These are phyloP conservation scores for Rachicladosporium sp. DNA, from an alignment of 2,329 filamentous ascomycete genomes.

Conservation along the genomic window DNA sequence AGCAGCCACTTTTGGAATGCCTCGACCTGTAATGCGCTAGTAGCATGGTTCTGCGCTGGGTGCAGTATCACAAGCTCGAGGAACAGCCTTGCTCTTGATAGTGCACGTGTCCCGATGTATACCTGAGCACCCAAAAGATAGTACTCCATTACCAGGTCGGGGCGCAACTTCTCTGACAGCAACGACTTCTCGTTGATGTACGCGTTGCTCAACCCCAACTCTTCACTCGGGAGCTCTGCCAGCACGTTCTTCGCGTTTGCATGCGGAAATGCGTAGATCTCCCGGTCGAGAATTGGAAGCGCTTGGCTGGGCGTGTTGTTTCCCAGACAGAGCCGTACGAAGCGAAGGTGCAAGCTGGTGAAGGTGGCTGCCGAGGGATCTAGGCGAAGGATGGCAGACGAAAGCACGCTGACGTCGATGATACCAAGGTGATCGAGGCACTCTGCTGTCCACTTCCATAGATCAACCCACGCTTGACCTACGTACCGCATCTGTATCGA, in stretches of 20 bases:
- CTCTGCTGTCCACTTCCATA: slow-evolving; percentile 27
- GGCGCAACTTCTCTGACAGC: slow-evolving; percentile 43
- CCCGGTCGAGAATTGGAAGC: slow-evolving; percentile 50
- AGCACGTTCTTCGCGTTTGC: slow-evolving; percentile 22
- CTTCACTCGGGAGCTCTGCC: slow-evolving; percentile 28
- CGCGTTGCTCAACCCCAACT: slow-evolving; percentile 32
- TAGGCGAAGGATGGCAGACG: slow-evolving; percentile 48
- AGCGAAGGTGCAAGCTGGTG: slow-evolving; percentile 48
- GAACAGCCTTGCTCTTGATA: slow-evolving; percentile 31
- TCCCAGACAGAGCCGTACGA: slow-evolving; percentile 46
- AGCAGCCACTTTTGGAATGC: slow-evolving; percentile 89
- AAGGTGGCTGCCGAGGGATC: slow-evolving; percentile 56
- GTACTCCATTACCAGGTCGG: slow-evolving; percentile 41
- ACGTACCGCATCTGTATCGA: slow-evolving; percentile 43
- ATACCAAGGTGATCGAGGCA: slow-evolving; percentile 5
- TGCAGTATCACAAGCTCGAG: slow-evolving; percentile 47
- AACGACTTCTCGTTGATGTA: slow-evolving; percentile 50
- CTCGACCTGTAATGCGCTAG: slow-evolving; percentile 64
- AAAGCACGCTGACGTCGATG: slow-evolving; percentile 24
- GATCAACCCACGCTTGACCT: slow-evolving; percentile 32
- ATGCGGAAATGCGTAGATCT: slow-evolving; percentile 53
- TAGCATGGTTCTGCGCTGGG: slow-evolving; percentile 52
- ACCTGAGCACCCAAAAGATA: slow-evolving; percentile 39
- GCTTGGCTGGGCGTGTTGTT: slow-evolving; percentile 42
- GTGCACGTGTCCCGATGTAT: slow-evolving; percentile 33